Conservation (phyloP, 1,284 basidiomycete genomes). For the Heterobasidion annosum region DNA sequence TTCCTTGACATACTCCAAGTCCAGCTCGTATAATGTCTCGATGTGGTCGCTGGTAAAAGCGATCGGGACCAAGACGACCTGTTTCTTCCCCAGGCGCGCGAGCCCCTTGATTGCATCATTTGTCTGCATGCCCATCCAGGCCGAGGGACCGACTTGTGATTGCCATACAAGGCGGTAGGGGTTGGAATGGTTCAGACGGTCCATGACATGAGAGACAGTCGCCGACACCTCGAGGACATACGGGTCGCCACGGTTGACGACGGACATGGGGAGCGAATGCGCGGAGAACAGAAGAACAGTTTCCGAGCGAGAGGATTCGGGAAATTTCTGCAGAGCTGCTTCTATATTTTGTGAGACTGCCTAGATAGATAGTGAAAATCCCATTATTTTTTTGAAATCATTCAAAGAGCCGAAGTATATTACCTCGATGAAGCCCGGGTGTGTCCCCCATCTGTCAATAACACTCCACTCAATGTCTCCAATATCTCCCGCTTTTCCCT, state of each 20-base stretch:
- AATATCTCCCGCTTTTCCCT: conserved; percentile 40
- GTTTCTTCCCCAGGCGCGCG: conserved; percentile 82
- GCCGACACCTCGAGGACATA: conserved; percentile 96
- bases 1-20: conserved; percentile 90
- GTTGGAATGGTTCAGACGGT: conserved; percentile 68
- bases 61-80: conserved; percentile 87
- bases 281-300: conserved; percentile 93
- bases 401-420: background rate
- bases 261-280: conserved; percentile 95
- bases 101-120: conserved; percentile 88
- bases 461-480: conserved; percentile 86
- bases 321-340: conserved; percentile 75
- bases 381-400: background rate
- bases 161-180: conserved; percentile 97
- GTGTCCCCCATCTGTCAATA: conserved; percentile 96
- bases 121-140: conserved; percentile 99
- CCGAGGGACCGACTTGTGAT: conserved; percentile 93
- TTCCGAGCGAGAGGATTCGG: conserved; percentile 59
- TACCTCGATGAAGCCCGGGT: conserved; percentile 90
- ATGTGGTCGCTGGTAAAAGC: conserved; percentile 99
- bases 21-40: conserved; percentile 96
- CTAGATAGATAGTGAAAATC: conserved; percentile 26
- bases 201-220: conserved; percentile 87
- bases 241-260: conserved; percentile 97
- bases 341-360: conserved; percentile 89